phyloP scores from a whole-genome alignment of 371 early-diverging fungal genomes.

The Blakeslea trispora region DNA sequence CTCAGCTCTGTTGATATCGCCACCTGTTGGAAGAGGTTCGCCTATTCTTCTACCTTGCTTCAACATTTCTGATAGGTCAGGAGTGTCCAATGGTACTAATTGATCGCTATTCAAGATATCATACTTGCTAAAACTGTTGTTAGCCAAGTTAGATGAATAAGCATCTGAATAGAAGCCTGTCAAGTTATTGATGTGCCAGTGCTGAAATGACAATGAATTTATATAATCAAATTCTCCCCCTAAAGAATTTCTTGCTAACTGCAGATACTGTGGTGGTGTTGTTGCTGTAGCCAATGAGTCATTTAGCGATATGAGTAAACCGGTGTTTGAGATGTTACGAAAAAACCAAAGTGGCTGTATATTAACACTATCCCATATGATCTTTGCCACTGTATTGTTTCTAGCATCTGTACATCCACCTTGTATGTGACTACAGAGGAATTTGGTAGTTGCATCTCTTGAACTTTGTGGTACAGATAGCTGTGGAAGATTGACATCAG shows the following conservation, averaged over 20 bases:
- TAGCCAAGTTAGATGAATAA: background rate
- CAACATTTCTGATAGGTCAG: conserved; percentile 13
- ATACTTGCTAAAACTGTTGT: background rate
- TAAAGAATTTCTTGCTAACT: conserved; percentile 2
- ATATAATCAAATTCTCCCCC: background rate
- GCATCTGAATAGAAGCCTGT: conserved; percentile 2
- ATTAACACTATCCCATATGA: conserved; percentile 7
- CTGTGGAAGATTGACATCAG: conserved; percentile 17
- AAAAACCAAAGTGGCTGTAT: background rate
- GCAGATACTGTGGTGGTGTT: conserved; percentile 11
- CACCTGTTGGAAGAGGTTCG: conserved; percentile 4
- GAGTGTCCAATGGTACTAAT: background rate
- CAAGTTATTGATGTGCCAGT: conserved; percentile 6
- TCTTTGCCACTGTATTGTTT: conserved; percentile 8
- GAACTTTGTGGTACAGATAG: background rate
- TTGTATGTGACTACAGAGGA: conserved; percentile 12
- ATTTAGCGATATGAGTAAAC: background rate
- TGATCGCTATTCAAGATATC: conserved; percentile 11
- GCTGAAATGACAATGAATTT: background rate
- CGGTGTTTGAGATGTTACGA: background rate
- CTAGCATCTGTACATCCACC: conserved; percentile 12
- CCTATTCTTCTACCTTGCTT: conserved; percentile 6
- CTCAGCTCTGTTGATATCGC: conserved; percentile 13
- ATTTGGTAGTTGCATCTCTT: background rate
- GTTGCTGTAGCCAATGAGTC: conserved; percentile 9